A percentile compares a stretch with the other conserved stretches of the same genome.
Conservation (phyloP, 2,329 filamentous ascomycete genomes). For the Botryotinia convoluta region DNA sequence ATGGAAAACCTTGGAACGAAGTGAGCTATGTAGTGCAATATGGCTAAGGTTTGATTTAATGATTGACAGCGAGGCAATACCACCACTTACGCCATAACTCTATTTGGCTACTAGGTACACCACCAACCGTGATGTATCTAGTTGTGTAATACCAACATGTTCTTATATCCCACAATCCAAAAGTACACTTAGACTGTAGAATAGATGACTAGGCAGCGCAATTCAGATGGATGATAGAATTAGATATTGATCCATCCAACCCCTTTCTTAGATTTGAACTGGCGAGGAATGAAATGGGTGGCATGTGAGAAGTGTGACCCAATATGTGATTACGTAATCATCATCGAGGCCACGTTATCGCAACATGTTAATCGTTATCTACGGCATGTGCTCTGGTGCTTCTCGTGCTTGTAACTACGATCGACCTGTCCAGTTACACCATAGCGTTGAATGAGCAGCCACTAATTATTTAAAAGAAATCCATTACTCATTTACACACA, state of each 20-base stretch:
- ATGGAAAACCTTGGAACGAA: background rate
- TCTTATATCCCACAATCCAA: background rate
- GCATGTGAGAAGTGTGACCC: background rate
- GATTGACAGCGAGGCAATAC: background rate
- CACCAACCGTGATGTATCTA: background rate
- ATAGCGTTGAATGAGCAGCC: background rate
- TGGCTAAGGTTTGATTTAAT: background rate
- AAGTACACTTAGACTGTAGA: background rate
- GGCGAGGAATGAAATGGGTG: background rate
- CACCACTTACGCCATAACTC: background rate
- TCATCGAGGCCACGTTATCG: constrained; percentile 4
- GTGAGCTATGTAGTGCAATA: background rate
- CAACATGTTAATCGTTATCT: constrained; percentile 1
- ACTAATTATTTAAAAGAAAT: background rate
- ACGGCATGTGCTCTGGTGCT: background rate
- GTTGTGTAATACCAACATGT: background rate
- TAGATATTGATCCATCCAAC: background rate
- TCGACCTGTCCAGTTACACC: background rate
- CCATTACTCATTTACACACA: background rate
- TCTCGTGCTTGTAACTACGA: background rate
- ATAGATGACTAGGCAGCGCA: background rate
- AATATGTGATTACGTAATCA: background rate
- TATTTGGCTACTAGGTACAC: background rate
- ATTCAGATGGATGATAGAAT: background rate
- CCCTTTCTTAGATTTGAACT: background rate